A percentile compares a stretch with the other conserved stretches of the same genome.
Conservation (phyloP, 257 asterid genomes). For the Nemophila menziesii region DNA sequence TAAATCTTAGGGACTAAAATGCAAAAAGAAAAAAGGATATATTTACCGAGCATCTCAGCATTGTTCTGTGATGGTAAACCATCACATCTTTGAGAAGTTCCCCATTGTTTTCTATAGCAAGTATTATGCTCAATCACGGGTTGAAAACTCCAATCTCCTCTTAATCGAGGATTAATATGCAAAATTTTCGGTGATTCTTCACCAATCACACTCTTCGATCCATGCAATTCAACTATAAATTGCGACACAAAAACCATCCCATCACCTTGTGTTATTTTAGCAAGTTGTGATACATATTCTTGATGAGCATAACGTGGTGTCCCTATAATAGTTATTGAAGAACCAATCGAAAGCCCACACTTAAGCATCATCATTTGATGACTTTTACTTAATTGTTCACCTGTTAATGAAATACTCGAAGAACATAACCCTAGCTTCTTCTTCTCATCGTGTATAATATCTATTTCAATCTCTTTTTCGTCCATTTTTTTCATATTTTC, state of each 20-base stretch:
- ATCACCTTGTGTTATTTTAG: slow-evolving; percentile 37
- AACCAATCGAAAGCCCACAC: slow-evolving; percentile 96
- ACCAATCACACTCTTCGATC: slow-evolving; percentile 86
- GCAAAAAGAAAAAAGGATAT: background rate
- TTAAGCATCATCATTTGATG: slow-evolving; percentile 71
- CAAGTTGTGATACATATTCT: slow-evolving; percentile 87
- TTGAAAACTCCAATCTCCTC: slow-evolving; percentile 95
- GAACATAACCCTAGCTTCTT: slow-evolving; percentile 92
- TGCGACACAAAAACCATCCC: slow-evolving; percentile 77
- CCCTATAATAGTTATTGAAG: slow-evolving; percentile 81
- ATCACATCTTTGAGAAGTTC: slow-evolving; percentile 81
- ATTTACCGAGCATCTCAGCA: slow-evolving; percentile 75
- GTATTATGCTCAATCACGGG: slow-evolving; percentile 96
- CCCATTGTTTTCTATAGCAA: slow-evolving; percentile 99
- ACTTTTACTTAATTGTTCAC: slow-evolving; percentile 44
- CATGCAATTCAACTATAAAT: slow-evolving; percentile 87
- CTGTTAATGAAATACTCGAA: slow-evolving; percentile 64
- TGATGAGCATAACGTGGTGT: slow-evolving; percentile 80
- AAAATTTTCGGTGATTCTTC: slow-evolving; percentile 96
- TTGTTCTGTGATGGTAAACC: slow-evolving; percentile 67
- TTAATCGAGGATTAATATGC: slow-evolving; percentile 87
- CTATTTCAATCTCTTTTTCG: slow-evolving; percentile 51
- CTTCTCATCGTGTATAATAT: slow-evolving; percentile 65
- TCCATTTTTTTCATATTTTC: slow-evolving; percentile 56
- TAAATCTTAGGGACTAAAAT: background rate